These are phyloP conservation scores for Massariosphaeria phaeospora DNA, from an alignment of 495 filamentous ascomycete genomes.

Conservation along the genomic window DNA sequence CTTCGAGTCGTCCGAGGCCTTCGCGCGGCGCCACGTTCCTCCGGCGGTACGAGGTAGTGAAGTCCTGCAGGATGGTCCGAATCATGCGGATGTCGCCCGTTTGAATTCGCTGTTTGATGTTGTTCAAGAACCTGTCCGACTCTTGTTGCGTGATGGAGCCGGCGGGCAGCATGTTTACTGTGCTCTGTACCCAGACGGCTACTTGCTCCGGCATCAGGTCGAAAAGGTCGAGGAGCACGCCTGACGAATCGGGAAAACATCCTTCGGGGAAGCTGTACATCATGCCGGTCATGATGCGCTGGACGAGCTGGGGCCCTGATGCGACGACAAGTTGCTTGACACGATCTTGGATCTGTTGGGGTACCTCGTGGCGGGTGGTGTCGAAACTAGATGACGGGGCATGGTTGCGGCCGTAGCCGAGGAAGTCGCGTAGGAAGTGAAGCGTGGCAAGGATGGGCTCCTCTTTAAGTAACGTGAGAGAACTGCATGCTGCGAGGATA, in stretches of 20 bases:
- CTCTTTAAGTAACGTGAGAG: constrained; percentile 79
- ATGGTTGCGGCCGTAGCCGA: constrained; percentile 77
- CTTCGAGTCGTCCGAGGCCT: constrained; percentile 78
- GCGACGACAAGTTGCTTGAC: constrained; percentile 66
- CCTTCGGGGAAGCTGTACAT: constrained; percentile 97
- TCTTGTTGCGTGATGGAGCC: constrained; percentile 65
- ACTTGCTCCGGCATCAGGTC: constrained; percentile 77
- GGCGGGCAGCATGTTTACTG: constrained; percentile 73
- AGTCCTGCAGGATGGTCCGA: constrained; percentile 82
- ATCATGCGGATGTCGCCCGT: constrained; percentile 75
- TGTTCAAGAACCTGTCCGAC: constrained; percentile 48
- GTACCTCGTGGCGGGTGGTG: constrained; percentile 40
- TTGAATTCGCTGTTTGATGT: constrained; percentile 54
- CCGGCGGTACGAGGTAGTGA: constrained; percentile 87
- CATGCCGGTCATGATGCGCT: constrained; percentile 89
- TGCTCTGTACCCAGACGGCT: constrained; percentile 71
- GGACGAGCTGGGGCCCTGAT: constrained; percentile 73
- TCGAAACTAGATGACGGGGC: constrained; percentile 67
- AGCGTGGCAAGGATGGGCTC: constrained; percentile 86
- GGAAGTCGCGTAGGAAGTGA: constrained; percentile 88
- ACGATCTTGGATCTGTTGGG: constrained; percentile 43
- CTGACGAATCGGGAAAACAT: constrained; percentile 88
- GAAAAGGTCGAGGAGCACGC: constrained; percentile 83
- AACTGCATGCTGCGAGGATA: constrained; percentile 78
- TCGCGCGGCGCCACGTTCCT: constrained; percentile 93